Conservation (phyloP, 2,329 filamentous ascomycete species). For the Penicillium sclerotiorum region DNA sequence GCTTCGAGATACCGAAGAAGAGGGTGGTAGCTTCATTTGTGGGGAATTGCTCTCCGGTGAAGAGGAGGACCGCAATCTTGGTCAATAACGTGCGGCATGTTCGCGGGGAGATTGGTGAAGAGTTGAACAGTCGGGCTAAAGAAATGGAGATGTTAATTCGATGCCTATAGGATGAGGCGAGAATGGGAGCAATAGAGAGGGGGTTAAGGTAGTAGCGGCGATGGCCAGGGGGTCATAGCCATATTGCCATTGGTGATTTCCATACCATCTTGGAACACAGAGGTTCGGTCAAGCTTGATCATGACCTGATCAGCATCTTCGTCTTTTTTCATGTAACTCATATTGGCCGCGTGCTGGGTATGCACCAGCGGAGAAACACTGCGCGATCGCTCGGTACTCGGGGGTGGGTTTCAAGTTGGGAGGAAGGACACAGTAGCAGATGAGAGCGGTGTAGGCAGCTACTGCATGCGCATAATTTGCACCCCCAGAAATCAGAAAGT, state of each 20-base stretch:
- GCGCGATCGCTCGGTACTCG: constrained; percentile 24
- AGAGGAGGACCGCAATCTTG: constrained; percentile 94
- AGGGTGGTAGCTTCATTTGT: constrained; percentile 96
- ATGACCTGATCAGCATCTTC: constrained; percentile 93
- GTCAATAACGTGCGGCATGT: constrained; percentile 97
- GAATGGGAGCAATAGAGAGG: constrained; percentile 1
- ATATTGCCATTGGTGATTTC: constrained; percentile 16
- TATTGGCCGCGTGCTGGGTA: constrained; percentile 48
- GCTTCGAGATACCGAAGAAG: constrained; percentile 98
- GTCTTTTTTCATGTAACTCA: constrained; percentile 99
- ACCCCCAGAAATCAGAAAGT: constrained; percentile 12
- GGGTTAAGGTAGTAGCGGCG: constrained; percentile 21
- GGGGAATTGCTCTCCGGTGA: constrained; percentile 95
- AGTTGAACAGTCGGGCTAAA: constrained; percentile 94
- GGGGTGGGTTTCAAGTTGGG: constrained; percentile 29
- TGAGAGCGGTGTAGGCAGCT: constrained; percentile 28
- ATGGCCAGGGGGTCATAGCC: constrained; percentile 19
- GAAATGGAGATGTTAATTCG: constrained; percentile 17
- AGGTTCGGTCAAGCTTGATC: constrained; percentile 96
- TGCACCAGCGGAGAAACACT: constrained; percentile 31
- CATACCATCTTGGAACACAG: constrained; percentile 97
- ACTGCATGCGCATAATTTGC: constrained; percentile 26
- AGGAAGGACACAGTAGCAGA: constrained; percentile 26
- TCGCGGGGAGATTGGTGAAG: constrained; percentile 92
- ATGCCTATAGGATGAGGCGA: not conserved